These are phyloP conservation scores for Chaetomidium leptoderma DNA, from an alignment of 495 filamentous ascomycete species.

Conservation along the genomic window DNA sequence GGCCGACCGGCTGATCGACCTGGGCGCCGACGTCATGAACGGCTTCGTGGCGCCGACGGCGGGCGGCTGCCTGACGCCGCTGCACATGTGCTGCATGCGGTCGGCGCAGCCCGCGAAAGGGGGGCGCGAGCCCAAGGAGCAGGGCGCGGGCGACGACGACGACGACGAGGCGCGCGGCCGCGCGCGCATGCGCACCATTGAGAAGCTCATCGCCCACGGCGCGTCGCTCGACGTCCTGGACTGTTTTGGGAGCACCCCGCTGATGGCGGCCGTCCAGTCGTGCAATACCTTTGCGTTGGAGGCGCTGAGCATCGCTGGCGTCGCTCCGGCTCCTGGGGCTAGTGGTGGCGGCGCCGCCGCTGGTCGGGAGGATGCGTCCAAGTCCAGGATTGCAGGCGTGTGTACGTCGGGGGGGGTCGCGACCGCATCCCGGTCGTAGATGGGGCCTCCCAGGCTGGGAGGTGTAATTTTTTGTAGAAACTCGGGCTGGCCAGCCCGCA, in stretches of 20 bases:
- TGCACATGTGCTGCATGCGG: slow-evolving; percentile 35
- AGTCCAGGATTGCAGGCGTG: no score
- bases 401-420: no score
- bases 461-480: no score
- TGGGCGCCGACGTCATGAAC: slow-evolving; percentile 29
- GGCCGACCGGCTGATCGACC: slow-evolving; percentile 31
- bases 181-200: slow-evolving; percentile 26
- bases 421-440: no score
- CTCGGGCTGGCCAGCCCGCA: no score
- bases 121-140: background rate
- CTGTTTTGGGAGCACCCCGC: slow-evolving; percentile 30
- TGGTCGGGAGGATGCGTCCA: no score
- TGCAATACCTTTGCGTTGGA: slow-evolving; percentile 21
- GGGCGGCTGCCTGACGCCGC: slow-evolving; percentile 22
- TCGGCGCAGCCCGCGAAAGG: slow-evolving; percentile 14
- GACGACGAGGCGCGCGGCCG: slow-evolving; percentile 8
- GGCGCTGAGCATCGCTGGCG: slow-evolving; percentile 23
- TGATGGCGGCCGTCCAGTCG: slow-evolving; percentile 28
- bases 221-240: slow-evolving; percentile 30
- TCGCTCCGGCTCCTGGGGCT: no score
- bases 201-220: slow-evolving; percentile 28
- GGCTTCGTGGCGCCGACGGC: slow-evolving; percentile 25
- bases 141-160: slow-evolving; percentile 16
- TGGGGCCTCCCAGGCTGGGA: no score
- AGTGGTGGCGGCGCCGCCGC: no score